A percentile compares a stretch with the other conserved stretches of the same genome.
These are phyloP conservation scores for Lactarius pseudohatsudake DNA, from an alignment of 768 basidiomycete species.

Conservation along the genomic window DNA sequence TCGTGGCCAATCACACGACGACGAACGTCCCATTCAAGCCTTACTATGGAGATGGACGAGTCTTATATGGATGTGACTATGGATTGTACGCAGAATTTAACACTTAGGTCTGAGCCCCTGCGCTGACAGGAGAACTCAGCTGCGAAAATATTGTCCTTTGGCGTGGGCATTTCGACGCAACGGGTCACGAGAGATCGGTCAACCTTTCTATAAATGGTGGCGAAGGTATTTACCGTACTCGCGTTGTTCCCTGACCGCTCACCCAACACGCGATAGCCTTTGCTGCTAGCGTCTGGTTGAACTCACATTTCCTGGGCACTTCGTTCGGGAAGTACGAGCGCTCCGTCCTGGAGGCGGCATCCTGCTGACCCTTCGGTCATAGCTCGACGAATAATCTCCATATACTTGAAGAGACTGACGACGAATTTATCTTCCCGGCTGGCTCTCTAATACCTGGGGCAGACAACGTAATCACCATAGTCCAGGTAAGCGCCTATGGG, in stretches of 20 bases:
- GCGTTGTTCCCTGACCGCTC: slow-evolving; percentile 5
- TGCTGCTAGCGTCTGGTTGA: slow-evolving; percentile 81
- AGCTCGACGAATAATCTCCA: slow-evolving; percentile 68
- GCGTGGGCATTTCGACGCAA: slow-evolving; percentile 76
- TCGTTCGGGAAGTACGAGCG: slow-evolving; percentile 67
- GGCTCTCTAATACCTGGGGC: slow-evolving; percentile 49
- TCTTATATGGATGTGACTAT: slow-evolving; percentile 88
- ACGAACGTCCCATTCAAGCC: slow-evolving; percentile 74
- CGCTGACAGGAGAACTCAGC: slow-evolving; percentile 40
- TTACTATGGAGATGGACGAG: slow-evolving; percentile 68
- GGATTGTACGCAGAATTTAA: slow-evolving; percentile 53
- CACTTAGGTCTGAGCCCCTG: neutral
- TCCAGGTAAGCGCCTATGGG: slow-evolving; percentile 51
- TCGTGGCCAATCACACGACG: slow-evolving; percentile 62
- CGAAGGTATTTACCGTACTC: slow-evolving; percentile 46
- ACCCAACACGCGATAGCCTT: slow-evolving; percentile 49
- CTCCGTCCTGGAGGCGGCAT: neutral
- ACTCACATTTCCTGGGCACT: slow-evolving; percentile 67
- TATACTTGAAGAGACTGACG: slow-evolving; percentile 65
- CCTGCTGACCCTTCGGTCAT: slow-evolving; percentile 7
- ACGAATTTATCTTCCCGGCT: slow-evolving; percentile 60
- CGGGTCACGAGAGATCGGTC: slow-evolving; percentile 57
- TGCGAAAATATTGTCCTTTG: slow-evolving; percentile 82
- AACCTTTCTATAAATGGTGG: slow-evolving; percentile 83
- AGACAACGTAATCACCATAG: slow-evolving; percentile 76